These are phyloP conservation scores for Cocos nucifera DNA, from an alignment of 176 grass and related monocot species.

Conservation along the genomic window DNA sequence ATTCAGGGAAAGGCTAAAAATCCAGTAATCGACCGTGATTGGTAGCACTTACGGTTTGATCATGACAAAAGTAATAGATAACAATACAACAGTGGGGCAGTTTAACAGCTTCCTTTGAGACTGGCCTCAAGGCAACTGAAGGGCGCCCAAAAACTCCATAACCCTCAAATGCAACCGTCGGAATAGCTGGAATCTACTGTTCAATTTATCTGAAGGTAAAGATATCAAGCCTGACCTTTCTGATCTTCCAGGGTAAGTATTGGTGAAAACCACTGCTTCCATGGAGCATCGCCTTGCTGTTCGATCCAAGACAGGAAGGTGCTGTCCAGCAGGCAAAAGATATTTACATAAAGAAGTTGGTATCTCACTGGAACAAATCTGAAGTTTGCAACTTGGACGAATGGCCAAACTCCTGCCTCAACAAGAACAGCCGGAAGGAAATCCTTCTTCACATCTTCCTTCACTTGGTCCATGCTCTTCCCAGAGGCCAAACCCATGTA, in stretches of 20 bases:
- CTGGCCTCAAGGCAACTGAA: no score
- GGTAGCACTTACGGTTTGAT: no score
- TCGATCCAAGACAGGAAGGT: constrained; percentile 92
- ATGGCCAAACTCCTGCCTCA: constrained; percentile 58
- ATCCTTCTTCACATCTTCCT: constrained; percentile 90
- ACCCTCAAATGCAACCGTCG: no score
- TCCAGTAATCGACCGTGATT: no score
- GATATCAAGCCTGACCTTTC: constrained; percentile 11
- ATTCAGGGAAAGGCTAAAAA: no score
- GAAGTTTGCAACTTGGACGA: constrained; percentile 77
- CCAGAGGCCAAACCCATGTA: constrained; percentile 78
- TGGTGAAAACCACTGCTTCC: constrained; percentile 73
- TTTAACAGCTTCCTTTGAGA: no score
- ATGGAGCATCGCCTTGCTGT: constrained; percentile 79
- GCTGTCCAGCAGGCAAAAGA: constrained; percentile 79
- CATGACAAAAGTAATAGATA: no score
- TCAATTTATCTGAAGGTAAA: no score
- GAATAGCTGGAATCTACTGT: no score
- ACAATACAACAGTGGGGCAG: no score
- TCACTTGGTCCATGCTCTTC: constrained; percentile 51
- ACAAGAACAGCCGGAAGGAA: constrained; percentile 62
- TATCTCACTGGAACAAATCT: constrained; percentile 70
- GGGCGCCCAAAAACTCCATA: no score
- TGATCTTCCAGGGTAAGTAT: constrained; percentile 41
- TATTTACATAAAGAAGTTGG: constrained; percentile 85